Evolutionary conservation across 306 rosid genomes (phyloP), one percentile per base, ranked within the genome.

Genomic region (Cyamopsis tetragonoloba): DNA sequence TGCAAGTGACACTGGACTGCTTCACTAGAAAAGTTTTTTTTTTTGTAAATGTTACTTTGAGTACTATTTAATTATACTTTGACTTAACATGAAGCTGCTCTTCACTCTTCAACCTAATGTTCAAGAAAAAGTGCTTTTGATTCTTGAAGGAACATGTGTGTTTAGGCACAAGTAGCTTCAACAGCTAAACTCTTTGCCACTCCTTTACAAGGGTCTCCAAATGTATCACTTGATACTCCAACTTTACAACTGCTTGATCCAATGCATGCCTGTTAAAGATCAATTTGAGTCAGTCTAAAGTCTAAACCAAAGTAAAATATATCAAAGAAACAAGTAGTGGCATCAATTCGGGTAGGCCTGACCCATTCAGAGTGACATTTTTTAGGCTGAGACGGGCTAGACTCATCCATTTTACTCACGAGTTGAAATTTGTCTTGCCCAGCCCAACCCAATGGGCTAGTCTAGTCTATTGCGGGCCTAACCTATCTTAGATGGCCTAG

Each of bases 151-250:
- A 30, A 32, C 79, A 60, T 58, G 22, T 60, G 46, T 72, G n/a
- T 61, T 73, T 78, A 81, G 42, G 84, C 71, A 77, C 99, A 95
- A 22, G 82, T 77, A 62, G 92, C 99, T 82, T 90, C 99, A 35
- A 95, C 96, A 10, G 96, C 99, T 83, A 95, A 83, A 84, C 99
- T 95, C 83, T 95, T 90, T 35, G 85, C 13, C 26, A 72, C 74
- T 71, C 95, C 96, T 66, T 15, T 31, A 68, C 97, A 95, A 4
- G 99, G 97, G 70, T 95, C 82, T 35, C 97, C 97, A 0, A 95
- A 90, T 23, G 74, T 80, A 34, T 77, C 63, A 5, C 22, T 54
- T 10, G 99, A 86, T 27, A 88, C 96, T 63, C 70, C 84, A 49
- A 95, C 24, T 46, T 80, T 88, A 70, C 99, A 95, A 62, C 81